Conservation (phyloP, 2,329 filamentous ascomycete genomes). For the Ophiocordyceps polyrhachis-furcata region DNA sequence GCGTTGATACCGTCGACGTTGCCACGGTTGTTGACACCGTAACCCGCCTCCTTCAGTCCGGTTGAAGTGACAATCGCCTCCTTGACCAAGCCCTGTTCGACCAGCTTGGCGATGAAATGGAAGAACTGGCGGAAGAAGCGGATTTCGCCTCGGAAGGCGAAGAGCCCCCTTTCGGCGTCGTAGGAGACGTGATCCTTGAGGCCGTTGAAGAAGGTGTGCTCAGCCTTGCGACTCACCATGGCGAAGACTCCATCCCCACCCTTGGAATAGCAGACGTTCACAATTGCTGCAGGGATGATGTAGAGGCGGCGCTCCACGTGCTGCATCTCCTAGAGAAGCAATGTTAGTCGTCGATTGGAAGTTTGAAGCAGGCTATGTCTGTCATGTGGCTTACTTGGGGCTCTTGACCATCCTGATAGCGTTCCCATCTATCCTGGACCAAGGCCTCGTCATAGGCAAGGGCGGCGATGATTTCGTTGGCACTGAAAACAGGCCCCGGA, state of each 20-base stretch:
- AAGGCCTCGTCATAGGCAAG: neutral
- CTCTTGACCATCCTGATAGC: neutral
- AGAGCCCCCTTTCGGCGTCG: neutral
- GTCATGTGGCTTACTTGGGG: neutral
- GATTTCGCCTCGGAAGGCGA: neutral
- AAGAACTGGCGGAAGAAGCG: neutral
- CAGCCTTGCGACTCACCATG: neutral
- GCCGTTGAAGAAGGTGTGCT: neutral
- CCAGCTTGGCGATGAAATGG: neutral
- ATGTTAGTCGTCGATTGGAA: neutral
- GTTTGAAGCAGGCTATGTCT: neutral
- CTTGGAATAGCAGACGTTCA: neutral
- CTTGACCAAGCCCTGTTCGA: neutral
- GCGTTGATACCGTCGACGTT: neutral
- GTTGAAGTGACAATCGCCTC: neutral
- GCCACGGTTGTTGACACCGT: neutral
- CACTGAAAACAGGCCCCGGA: neutral
- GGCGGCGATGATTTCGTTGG: neutral
- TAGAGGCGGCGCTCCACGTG: neutral
- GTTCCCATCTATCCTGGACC: neutral
- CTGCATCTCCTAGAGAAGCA: neutral
- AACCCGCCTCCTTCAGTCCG: neutral
- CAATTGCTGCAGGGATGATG: neutral
- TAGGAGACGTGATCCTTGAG: neutral
- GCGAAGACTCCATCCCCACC: neutral